phyloP scores from a whole-genome alignment of 2,329 filamentous ascomycete genomes.

The Trichoderma pleuroti region DNA sequence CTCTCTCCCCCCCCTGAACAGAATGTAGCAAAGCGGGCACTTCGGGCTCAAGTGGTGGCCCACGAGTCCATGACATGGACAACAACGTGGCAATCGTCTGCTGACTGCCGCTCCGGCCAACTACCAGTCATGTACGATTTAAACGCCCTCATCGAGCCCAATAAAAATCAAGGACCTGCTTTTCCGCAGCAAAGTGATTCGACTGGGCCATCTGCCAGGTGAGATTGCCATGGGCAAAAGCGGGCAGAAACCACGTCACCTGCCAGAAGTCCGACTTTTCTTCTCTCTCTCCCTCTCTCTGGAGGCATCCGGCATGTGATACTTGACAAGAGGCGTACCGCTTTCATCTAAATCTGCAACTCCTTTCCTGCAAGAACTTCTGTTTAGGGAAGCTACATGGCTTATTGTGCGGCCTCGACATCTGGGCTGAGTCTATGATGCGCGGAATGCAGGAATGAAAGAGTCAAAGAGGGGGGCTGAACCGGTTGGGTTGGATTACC shows the following conservation, averaged over 20 bases:
- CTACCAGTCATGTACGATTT: constrained; percentile 9
- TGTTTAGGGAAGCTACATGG: constrained; percentile 3
- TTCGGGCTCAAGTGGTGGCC: background rate
- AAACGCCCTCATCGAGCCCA: background rate
- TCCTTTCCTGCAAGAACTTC: constrained; percentile 2
- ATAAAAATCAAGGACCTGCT: background rate
- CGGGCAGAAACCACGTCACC: constrained; percentile 8
- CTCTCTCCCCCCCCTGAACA: background rate
- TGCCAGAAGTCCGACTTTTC: background rate
- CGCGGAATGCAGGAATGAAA: background rate
- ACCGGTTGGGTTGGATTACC: background rate
- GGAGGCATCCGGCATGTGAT: background rate
- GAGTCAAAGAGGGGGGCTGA: background rate
- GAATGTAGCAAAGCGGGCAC: constrained; percentile 3
- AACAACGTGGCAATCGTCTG: constrained; percentile 14
- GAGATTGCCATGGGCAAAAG: background rate
- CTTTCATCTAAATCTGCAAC: background rate
- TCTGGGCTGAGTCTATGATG: background rate
- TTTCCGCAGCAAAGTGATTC: background rate
- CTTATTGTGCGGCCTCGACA: background rate
- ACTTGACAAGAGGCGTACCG: background rate
- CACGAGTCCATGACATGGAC: constrained; percentile 7
- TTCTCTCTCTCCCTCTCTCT: background rate
- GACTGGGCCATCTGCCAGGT: background rate
- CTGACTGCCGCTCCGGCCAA: constrained; percentile 6